phyloP scores from a whole-genome alignment of 768 basidiomycete species.

The Boletus huronensis region DNA sequence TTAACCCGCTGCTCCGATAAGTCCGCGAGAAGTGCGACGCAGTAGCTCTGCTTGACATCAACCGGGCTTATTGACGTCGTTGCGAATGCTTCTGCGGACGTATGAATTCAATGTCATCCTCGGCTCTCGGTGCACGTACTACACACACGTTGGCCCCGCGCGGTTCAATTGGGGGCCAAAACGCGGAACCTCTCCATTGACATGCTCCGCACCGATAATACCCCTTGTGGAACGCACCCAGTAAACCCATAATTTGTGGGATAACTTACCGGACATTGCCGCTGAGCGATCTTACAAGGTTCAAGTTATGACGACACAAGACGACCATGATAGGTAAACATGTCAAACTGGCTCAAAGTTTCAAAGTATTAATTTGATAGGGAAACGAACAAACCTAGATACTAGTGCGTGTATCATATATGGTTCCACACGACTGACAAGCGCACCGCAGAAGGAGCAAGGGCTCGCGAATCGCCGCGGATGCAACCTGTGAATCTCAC shows the following conservation, averaged over 20 bases:
- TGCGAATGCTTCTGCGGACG: neutral
- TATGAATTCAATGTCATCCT: neutral
- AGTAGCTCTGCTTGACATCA: neutral
- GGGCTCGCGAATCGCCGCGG: neutral
- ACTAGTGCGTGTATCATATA: neutral
- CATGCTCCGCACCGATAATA: too few species aligned
- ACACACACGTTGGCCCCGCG: neutral
- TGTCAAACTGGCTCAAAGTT: too few species aligned
- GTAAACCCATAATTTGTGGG: too few species aligned
- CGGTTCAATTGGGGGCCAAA: neutral
- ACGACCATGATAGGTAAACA: too few species aligned
- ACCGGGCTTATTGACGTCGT: neutral
- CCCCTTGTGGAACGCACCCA: too few species aligned
- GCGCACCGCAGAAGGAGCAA: neutral
- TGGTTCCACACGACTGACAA: neutral
- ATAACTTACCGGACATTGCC: too few species aligned
- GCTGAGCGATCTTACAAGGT: too few species aligned
- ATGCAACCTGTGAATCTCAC: neutral
- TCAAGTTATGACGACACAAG: too few species aligned
- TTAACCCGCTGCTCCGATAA: conserved; percentile 5
- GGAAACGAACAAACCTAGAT: too few species aligned
- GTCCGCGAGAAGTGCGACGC: conserved; percentile 2
- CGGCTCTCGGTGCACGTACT: neutral
- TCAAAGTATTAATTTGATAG: too few species aligned
- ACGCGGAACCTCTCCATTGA: too few species aligned